Base-by-base conservation (phyloP, 148 eudicot genomes). In the Fagopyrum tataricum region DNA sequence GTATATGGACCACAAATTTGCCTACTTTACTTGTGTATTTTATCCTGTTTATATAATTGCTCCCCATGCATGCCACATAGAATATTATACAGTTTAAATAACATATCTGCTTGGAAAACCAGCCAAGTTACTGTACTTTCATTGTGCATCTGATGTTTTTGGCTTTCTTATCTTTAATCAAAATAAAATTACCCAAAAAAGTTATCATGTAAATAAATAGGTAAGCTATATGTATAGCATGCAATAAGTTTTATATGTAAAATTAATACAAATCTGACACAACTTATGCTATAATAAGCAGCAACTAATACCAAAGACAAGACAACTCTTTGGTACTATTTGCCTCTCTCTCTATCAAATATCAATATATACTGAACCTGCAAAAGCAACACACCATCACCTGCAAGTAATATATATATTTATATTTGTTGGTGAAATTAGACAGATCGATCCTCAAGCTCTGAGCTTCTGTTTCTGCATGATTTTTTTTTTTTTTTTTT, bases 1-100 rank as follows among this genome's bases (percentile, higher is more conserved):
- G 39, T 61, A 61, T 61, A 61, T 61, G 67, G 67, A 61, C 67
- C 67, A 61, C 67, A 59, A 59, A 59, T 59, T 59, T 9, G 39
- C 67, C 61, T 59, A 53, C 23, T 53, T 18, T n/a, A n/a, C n/a
- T n/a, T 7, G 3, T 46, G 49, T 52, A 17, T 51, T 52, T 31
- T 31, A 31, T 52, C 20, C 23, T 52, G 7, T 5, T 5, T n/a
- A n/a, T n/a, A n/a, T n/a, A 52, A 52, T 52, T 52, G 56, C 56
- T 15, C 56, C 56, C 56, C 67, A 61, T 26, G 67, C 67, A 61
- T 61, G 67, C 67, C 62, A 55, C 24, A 55, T 55, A 55, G 62
- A 55, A 55, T 55, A 6, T 55, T 55, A 6, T 55, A 55, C 31
- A 18, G 24, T 17, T 53, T n/a, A n/a, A n/a, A n/a, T n/a, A n/a